phyloP scores from a whole-genome alignment of 352 stramenopile species.

The Phytophthora colocasiae region DNA sequence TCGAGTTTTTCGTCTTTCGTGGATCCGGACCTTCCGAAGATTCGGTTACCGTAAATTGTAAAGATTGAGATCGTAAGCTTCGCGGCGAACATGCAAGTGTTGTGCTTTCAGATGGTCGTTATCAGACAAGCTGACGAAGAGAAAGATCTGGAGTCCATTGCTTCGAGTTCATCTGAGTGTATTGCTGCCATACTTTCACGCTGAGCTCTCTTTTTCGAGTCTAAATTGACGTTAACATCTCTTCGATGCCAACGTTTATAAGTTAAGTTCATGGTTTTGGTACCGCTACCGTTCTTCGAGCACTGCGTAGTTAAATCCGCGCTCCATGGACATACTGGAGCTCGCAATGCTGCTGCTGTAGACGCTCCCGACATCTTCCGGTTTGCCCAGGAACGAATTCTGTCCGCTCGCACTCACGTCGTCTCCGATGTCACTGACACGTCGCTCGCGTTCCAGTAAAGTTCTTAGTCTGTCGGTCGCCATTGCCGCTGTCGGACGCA shows the following conservation, averaged over 20 bases:
- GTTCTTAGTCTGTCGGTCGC: conserved; percentile 46
- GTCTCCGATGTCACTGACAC: conserved; percentile 59
- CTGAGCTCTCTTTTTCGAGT: conserved; percentile 11
- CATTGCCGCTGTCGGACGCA: conserved; percentile 50
- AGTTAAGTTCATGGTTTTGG: conserved; percentile 30
- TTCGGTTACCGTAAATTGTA: conserved; percentile 17
- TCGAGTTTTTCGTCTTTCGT: conserved; percentile 29
- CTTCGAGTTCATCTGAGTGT: conserved; percentile 10
- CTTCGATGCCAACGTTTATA: conserved; percentile 35
- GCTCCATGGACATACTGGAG: conserved; percentile 36
- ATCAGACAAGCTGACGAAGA: too few relatives aligned
- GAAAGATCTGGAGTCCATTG: too few relatives aligned
- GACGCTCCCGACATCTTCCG: conserved; percentile 32
- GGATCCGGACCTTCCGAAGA: conserved; percentile 17
- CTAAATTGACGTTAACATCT: conserved; percentile 16
- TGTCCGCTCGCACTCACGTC: conserved; percentile 44
- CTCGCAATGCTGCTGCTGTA: conserved; percentile 40
- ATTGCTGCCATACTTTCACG: conserved; percentile 23
- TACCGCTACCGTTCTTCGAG: conserved; percentile 34
- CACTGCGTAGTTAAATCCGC: conserved; percentile 42
- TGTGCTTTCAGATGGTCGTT: too few relatives aligned
- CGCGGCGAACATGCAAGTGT: not conserved
- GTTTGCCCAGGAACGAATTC: conserved; percentile 51
- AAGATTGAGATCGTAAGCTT: not conserved
- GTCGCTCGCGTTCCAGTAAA: conserved; percentile 57